phyloP scores from a whole-genome alignment of 371 early-diverging fungal genomes.

The Capillidium rhysosporum region DNA sequence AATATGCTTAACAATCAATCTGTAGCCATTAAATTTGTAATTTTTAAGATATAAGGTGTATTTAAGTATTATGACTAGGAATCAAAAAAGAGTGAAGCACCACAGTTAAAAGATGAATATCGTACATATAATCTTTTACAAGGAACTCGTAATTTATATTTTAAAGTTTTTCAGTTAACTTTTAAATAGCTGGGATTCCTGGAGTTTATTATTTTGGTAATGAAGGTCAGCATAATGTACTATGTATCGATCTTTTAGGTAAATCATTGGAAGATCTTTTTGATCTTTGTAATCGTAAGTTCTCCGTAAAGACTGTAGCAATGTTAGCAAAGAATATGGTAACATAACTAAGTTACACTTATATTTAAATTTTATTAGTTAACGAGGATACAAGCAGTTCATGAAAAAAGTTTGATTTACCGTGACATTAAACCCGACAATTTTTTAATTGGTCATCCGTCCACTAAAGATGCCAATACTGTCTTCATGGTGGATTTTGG shows the following conservation, averaged over 20 bases:
- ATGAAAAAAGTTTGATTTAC: slow-evolving; percentile 92
- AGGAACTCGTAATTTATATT: slow-evolving; percentile 32
- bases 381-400: slow-evolving; percentile 80
- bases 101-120: slow-evolving; percentile 84
- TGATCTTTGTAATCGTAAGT: slow-evolving; percentile 79
- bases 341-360: slow-evolving; percentile 4
- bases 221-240: slow-evolving; percentile 88
- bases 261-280: slow-evolving; percentile 94
- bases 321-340: slow-evolving; percentile 97
- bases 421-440: slow-evolving; percentile 99
- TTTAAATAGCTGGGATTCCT: slow-evolving; percentile 51
- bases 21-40: slow-evolving; percentile 74
- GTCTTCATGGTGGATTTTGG: slow-evolving; percentile 89
- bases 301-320: slow-evolving; percentile 82
- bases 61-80: slow-evolving; percentile 21
- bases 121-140: slow-evolving; percentile 73
- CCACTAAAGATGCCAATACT: slow-evolving; percentile 31
- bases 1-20: slow-evolving; percentile 59
- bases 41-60: background rate
- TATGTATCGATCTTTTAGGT: slow-evolving; percentile 97
- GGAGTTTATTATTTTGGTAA: slow-evolving; percentile 87
- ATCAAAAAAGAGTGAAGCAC: slow-evolving; percentile 80
- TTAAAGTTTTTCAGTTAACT: background rate
- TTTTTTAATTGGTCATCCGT: slow-evolving; percentile 77
- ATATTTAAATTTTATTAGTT: slow-evolving; percentile 23